These are phyloP conservation scores for Apiospora rasikravindrae DNA, from an alignment of 2,329 filamentous ascomycete genomes.

Conservation along the genomic window DNA sequence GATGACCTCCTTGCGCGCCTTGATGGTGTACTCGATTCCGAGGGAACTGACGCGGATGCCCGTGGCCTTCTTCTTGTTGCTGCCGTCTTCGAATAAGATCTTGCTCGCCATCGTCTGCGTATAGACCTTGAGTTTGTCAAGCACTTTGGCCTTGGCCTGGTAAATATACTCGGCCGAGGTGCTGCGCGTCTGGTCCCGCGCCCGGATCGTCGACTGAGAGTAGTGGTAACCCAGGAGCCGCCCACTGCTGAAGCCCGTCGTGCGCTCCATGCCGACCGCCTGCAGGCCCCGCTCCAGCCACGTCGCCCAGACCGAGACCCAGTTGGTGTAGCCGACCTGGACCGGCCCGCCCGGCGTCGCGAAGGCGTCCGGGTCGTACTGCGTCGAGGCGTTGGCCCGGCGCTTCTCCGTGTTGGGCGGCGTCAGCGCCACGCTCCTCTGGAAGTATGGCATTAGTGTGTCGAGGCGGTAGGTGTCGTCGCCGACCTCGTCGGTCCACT, in stretches of 20 bases:
- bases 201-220: conserved; percentile 37
- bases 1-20: conserved; percentile 45
- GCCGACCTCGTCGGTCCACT: conserved; percentile 34
- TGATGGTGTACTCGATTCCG: conserved; percentile 32
- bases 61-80: conserved; percentile 37
- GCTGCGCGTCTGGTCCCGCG: conserved; percentile 29
- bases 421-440: conserved; percentile 33
- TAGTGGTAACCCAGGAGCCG: conserved; percentile 46
- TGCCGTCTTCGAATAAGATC: conserved; percentile 47
- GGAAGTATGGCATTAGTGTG: conserved; percentile 32
- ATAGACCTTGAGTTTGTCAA: conserved; percentile 27
- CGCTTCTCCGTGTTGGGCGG: conserved; percentile 31
- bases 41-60: conserved; percentile 33
- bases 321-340: conserved; percentile 49
- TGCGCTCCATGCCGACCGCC: conserved; percentile 45
- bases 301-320: conserved; percentile 43
- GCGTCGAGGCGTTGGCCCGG: conserved; percentile 34
- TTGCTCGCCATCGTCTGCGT: conserved; percentile 47
- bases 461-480: conserved; percentile 32
- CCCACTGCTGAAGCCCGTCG: conserved; percentile 48
- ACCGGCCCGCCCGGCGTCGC: conserved; percentile 42
- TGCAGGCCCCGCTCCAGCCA: conserved; percentile 46
- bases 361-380: conserved; percentile 40
- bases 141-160: conserved; percentile 7
- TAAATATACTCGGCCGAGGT: conserved; percentile 24